Base-by-base conservation (phyloP, 1,284 basidiomycete species). In the Pyrrhoderma lamaoense region DNA sequence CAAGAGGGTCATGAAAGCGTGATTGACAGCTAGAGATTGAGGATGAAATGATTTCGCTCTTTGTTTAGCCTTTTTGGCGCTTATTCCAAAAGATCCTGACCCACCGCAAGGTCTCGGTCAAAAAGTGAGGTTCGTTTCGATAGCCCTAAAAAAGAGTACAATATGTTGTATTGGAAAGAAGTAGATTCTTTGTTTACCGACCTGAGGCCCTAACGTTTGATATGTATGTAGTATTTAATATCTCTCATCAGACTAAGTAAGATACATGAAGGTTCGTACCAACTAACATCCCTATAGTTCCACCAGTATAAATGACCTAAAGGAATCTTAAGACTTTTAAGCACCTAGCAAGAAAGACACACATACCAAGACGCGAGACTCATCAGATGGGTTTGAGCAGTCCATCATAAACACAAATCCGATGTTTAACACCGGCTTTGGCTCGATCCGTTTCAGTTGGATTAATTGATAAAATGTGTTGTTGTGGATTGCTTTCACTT, bases 271-370 rank as follows among this genome's bases (percentile, higher is more conserved):
- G 38, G 9, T 18, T 60, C 57, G 80, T 71, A 35, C 85, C 80
- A 35, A 86, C 75, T 38, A 92, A 81, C 89, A 92, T 92, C 9
- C 89, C 89, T 58, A 93, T 88, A 0, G 89, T 93, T 25, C 89
- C 90, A 46, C 91, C 90, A 49, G 77, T 79, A 69, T 92, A 92
- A 43, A 94, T 82, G 55, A 92, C 38, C 51, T 52, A 18, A 13
- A 27, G 14, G 36, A 38, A 14, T 1, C 2, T 40, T 34, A 8
- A 21, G 74, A 44, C 19, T 14, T 42, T 14, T 25, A 21, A 18
- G 22, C 16, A 45, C 3, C 1, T 9, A 21, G 23, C 27, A 27
- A 45, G 22, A 31, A 22, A 23, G 31, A 13, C 14, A 18, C 19
- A 47, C 44, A 42, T 27, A 52, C 49, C 25, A 93, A 80, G 3